Base-by-base conservation (phyloP, 768 basidiomycete genomes). In the Epithele typhae region DNA sequence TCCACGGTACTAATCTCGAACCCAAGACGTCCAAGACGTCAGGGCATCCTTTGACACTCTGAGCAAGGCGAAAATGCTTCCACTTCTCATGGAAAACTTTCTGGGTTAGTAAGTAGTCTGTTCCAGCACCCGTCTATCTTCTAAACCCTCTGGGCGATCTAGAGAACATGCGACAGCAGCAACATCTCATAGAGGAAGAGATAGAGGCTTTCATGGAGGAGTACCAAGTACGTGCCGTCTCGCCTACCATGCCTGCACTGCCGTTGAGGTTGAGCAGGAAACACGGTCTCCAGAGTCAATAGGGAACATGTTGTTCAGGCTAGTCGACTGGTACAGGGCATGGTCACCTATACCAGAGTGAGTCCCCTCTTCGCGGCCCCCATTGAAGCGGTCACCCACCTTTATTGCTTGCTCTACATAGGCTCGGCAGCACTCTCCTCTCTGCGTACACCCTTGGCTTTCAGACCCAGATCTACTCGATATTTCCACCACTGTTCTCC, bases 391-490 rank as follows among this genome's bases (percentile, higher is more conserved):
- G n/a, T n/a, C n/a, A n/a, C n/a, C n/a, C n/a, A n/a, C n/a, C n/a
- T n/a, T n/a, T n/a, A n/a, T n/a, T n/a, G n/a, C n/a, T n/a, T n/a
- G n/a, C 3, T 14, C 32, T 1, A 25, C n/a, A 47, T 54, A 88
- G 85, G 49, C 69, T 88, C 11, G 84, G 84, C 5, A 56, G 72
- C 23, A 80, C 78, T 1, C 72, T 87, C 22, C 69, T 72, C 39
- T 71, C 74, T 2, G 72, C 83, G 1, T 90, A 84, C 60, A 81
- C 75, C 17, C 73, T 82, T 37, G 69, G 74, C 30, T 92, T 90
- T 58, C 85, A 87, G 58, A 87, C 84, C 1, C 78, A 80, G 38
- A 66, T 92, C 11, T 87, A 86, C 61, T 84, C 87, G 34, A 65
- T 71, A 24, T 75, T 92, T 3, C 87, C 90, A 3, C 67, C 81